Base-by-base conservation (phyloP, 805 yeast species). In the Pichia eremophila region DNA sequence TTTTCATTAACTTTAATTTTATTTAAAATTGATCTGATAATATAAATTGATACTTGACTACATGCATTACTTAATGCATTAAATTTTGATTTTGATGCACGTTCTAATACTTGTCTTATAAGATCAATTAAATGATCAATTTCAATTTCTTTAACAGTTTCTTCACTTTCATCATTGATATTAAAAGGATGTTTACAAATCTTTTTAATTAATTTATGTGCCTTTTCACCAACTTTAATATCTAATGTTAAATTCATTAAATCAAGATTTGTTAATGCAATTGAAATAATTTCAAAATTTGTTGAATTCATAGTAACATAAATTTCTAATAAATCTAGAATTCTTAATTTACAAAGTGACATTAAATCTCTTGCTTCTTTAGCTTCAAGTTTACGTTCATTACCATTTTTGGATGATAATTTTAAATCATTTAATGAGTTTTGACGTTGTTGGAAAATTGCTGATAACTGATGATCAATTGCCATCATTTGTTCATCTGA, bases 401-500 rank as follows among this genome's bases (percentile, higher is more conserved):
- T 84, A 34, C 89, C 89, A 35, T 46, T 48, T 9, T 45, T 45
- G 4, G 66, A 60, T 7, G 75, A 75, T 3, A 76, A 66, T 32
- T 69, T 68, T 27, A 69, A 55, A 8, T 60, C 61, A 10, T 78
- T 65, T 46, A 87, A 63, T 0, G 85, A 84, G 51, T 77, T 80
- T 54, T 81, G 79, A 56, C 97, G 77, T 57, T 88, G 91, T 58
- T 83, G 78, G 73, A 91, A 91, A 47, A 91, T 91, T 46, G 74
- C 75, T 0, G 96, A 78, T 31, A 91, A 69, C 51, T 88, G 93
- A 22, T 74, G 85, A 61, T 91, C 98, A 57, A 91, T 76, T 19
- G 90, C 95, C 82, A 89, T 80, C 98, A 91, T 91, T 62, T 89
- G 89, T 57, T 90, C 96, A 64, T 90, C 97, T 51, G 90, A 95